These are phyloP conservation scores for Gypsophila paniculata DNA, from an alignment of 179 eudicot species.

Conservation along the genomic window DNA sequence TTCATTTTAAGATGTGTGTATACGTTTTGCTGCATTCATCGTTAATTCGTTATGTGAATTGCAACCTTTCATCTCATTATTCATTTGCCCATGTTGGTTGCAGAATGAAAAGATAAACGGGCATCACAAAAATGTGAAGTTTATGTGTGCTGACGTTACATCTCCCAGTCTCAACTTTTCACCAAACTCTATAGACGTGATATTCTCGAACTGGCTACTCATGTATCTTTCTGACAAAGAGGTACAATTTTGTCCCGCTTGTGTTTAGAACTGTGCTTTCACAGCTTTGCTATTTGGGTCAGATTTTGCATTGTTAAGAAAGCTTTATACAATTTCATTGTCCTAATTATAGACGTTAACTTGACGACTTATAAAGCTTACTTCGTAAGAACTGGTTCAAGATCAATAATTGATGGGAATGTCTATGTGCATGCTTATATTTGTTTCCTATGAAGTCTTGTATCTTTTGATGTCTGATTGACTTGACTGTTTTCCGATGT, in stretches of 20 bases:
- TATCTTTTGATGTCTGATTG: neutral
- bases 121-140: slow-evolving; percentile 72
- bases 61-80: neutral
- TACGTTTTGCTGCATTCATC: no score
- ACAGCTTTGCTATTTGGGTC: neutral
- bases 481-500: neutral
- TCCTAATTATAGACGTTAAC: neutral
- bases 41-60: no score
- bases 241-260: slow-evolving; percentile 50
- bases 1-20: no score
- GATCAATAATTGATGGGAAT: no score
- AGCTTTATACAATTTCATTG: no score
- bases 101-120: slow-evolving; percentile 86
- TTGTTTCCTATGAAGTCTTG: neutral
- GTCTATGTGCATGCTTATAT: no score
- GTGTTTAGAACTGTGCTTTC: no score
- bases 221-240: slow-evolving; percentile 94
- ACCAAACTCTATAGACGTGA: slow-evolving; percentile 66
- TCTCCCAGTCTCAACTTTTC: slow-evolving; percentile 65
- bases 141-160: slow-evolving; percentile 94
- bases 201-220: slow-evolving; percentile 91
- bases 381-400: neutral
- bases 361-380: neutral
- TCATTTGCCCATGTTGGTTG: slow-evolving; percentile 22
- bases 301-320: no score